Conservation (phyloP, 2,329 filamentous ascomycete species). For the Pyrenochaeta sp. region DNA sequence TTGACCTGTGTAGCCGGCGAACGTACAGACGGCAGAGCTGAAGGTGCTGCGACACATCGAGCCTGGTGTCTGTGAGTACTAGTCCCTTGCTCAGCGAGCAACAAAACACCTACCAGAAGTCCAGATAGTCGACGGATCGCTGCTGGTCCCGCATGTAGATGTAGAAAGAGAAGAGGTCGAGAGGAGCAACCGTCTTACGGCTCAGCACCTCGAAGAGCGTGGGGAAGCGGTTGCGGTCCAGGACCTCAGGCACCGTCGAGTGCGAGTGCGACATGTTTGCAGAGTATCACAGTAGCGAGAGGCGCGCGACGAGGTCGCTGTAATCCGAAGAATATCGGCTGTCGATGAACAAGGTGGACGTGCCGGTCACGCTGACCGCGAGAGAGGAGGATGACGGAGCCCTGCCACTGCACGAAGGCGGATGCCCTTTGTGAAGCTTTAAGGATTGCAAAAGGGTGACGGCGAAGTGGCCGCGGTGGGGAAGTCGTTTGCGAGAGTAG, state of each 20-base stretch:
- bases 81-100: not conserved
- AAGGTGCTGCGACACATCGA: constrained; percentile 99
- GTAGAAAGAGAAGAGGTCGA: constrained; percentile 98
- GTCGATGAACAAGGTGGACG: constrained; percentile 29
- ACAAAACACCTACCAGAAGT: constrained; percentile 80
- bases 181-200: constrained; percentile 89
- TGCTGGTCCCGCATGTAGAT: constrained; percentile 99
- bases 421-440: too few species aligned
- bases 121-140: constrained; percentile 94
- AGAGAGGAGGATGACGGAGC: too few species aligned
- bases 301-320: constrained; percentile 28
- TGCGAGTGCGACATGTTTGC: constrained; percentile 36
- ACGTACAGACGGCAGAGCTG: constrained; percentile 97
- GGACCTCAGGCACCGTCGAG: constrained; percentile 15
- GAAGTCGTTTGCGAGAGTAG: constrained; percentile 15
- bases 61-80: constrained; percentile 66
- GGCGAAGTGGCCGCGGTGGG: constrained; percentile 4
- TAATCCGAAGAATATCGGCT: constrained; percentile 19
- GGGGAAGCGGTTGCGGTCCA: constrained; percentile 80
- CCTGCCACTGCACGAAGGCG: too few species aligned
- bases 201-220: constrained; percentile 96
- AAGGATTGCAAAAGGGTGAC: constrained; percentile 9
- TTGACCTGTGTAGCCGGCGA: constrained; percentile 89
- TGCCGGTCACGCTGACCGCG: too few species aligned
- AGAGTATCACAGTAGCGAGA: constrained; percentile 14